Percentiles rank a stretch among this genome's conserved stretches.
Conservation (phyloP, 148 eudicot species). For the Silene uniflora region DNA sequence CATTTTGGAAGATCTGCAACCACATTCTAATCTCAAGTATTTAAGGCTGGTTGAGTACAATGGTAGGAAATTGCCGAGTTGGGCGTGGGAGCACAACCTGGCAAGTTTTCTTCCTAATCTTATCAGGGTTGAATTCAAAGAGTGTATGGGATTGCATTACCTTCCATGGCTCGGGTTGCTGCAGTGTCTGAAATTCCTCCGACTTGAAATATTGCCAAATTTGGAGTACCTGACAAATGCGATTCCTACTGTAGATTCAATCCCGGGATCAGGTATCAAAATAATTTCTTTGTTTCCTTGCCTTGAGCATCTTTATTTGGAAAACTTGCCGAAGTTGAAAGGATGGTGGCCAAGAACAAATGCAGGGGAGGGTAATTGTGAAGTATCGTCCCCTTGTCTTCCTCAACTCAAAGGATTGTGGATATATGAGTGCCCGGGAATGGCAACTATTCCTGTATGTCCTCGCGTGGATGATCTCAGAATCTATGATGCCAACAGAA, state of each 20-base stretch:
- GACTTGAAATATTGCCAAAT: slow-evolving; percentile 8
- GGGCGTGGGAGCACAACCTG: slow-evolving; percentile 9
- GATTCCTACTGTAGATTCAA: background rate
- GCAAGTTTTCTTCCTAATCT: slow-evolving; percentile 16
- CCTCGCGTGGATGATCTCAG: slow-evolving; percentile 2
- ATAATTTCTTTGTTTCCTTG: background rate
- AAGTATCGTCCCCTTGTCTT: background rate
- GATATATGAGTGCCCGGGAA: slow-evolving; percentile 8
- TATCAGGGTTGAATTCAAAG: background rate
- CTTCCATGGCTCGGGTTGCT: slow-evolving; percentile 6
- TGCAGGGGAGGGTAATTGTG: background rate
- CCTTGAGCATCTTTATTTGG: slow-evolving; percentile 7
- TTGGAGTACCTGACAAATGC: background rate
- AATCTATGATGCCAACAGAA: slow-evolving; percentile 6
- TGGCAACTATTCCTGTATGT: background rate
- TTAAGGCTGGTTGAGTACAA: background rate
- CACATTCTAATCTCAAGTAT: slow-evolving; percentile 16
- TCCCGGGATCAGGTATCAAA: too few relatives aligned
- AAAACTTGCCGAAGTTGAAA: slow-evolving; percentile 6
- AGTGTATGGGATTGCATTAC: slow-evolving; percentile 1
- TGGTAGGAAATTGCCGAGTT: slow-evolving; percentile 17
- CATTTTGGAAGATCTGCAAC: slow-evolving; percentile 10
- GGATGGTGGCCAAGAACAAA: slow-evolving; percentile 10
- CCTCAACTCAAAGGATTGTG: background rate
- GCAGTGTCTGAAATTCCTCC: background rate